Base-by-base conservation (phyloP, 768 basidiomycete genomes). In the Boletellus sp. region DNA sequence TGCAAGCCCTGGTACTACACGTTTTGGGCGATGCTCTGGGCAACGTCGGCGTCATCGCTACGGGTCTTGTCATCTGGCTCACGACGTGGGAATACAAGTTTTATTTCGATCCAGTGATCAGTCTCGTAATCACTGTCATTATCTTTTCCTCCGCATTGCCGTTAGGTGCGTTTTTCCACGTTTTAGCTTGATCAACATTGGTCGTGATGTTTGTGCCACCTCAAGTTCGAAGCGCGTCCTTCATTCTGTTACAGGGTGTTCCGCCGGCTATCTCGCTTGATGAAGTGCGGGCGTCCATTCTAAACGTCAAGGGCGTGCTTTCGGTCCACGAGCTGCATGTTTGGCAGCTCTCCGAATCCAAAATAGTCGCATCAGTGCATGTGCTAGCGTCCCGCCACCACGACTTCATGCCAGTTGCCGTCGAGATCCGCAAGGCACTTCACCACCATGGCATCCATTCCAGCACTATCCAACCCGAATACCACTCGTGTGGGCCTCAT, bases 1-100 rank as follows among this genome's bases (percentile, higher is more conserved):
- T 98, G 94, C 87, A 76, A n/a, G 96, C 94, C 26, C 77, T 99
- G 1, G 75, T 98, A 28, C 71, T 99, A 24, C 96, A 99, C 67
- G 96, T 98, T 34, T 68, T 99, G 39, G 95, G 95, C 31, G 95
- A 99, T 72, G 95, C 95, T 48, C 79, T 99, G 22, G 96, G 96
- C 43, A 98, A 99, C 68, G 90, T 98, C 53, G 96, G 96, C 45
- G 96, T 99, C 54, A 96, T 99, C 52, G 84, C 87, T 32, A 91
- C 94, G 4, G 96, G 96, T 49, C 80, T 98, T 11, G 74, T 98
- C 63, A 96, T 99, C 63, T 94, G 92, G 94, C 78, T 89, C 50
- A 85, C 87, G 1, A 72, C 81, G 22, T 94, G 90, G 84, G 70
- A 72, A 57, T 94, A 80, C 78, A 92, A 88, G 64, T 89, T 83